Base-by-base conservation (phyloP, 208 protist genomes). In the Vickermania spadyakhi region DNA sequence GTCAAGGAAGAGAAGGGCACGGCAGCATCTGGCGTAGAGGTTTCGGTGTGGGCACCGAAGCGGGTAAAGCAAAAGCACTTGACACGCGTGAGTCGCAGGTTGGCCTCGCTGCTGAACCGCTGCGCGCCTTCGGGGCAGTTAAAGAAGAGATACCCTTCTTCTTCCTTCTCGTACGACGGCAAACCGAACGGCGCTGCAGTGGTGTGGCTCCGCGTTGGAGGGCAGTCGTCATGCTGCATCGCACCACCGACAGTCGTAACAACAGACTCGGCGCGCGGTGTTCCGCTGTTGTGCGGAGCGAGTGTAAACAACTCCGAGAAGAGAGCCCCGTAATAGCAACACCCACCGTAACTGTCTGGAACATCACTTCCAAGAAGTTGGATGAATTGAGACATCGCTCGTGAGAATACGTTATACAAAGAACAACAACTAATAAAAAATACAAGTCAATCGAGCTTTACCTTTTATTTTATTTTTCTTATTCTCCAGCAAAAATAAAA, bases 61-160 rank as follows among this genome's bases (percentile, higher is more conserved):
- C 87, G 77, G 4, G 87, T 94, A 57, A 91, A 91, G 57, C 81
- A 82, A 45, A 91, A 91, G 52, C 75, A 65, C 28, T 73, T 70
- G 2, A 85, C 70, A 18, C 83, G 81, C n/a, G 71, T 82, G 1
- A 94, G 64, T 13, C 78, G 77, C 28, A 91, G 66, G 70, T 83
- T 83, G 7, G 77, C 84, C 64, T 94, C 84, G 3, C 73, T 77
- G 60, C 77, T 88, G 56, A 90, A 89, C 2, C 87, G 81, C 73
- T 94, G 87, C 2, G 80, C 73, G 0, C 87, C 87, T 42, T 94
- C 84, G 0, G 87, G 87, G 42, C 87, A 94, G 70, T 94, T 94
- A 56, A 94, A 94, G 55, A 94, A 77, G 18, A 94, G 52, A 58
- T 89, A 81, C 21, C 85, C 80, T 31, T 84, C 78, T 5, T 45